phyloP scores from a whole-genome alignment of 768 basidiomycete genomes.

The Suillus plorans region DNA sequence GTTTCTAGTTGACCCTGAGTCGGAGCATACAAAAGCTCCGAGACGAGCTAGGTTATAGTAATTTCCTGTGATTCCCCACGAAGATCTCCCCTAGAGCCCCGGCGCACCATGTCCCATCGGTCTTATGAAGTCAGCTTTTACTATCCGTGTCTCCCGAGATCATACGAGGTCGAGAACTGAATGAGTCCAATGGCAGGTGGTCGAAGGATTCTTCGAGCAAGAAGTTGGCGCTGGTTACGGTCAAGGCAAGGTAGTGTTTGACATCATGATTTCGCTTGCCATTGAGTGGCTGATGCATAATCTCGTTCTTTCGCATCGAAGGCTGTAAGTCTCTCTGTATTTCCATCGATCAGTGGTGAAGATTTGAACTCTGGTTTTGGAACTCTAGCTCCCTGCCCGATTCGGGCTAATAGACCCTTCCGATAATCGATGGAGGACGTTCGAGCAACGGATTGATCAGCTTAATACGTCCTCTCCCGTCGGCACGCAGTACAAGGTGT shows the following conservation, averaged over 20 bases:
- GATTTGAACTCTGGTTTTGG: not conserved
- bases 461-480: conserved; percentile 44
- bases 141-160: not conserved
- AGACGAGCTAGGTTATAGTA: not conserved
- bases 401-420: conserved; percentile 60
- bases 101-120: not conserved
- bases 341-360: not conserved
- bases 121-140: not conserved
- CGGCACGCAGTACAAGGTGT: conserved; percentile 54
- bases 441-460: conserved; percentile 40
- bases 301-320: not conserved
- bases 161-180: not conserved
- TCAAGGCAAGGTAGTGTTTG: not conserved
- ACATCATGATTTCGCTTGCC: not conserved
- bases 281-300: not conserved
- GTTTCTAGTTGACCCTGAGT: too few species aligned
- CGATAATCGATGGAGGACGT: conserved; percentile 47
- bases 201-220: conserved; percentile 4
- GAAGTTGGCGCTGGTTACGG: not conserved
- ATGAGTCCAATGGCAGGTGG: not conserved
- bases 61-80: not conserved
- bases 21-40: too few species aligned
- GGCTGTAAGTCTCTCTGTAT: not conserved
- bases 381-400: conserved; percentile 46
- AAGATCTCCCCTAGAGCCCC: not conserved